phyloP scores from a whole-genome alignment of 352 stramenopile genomes.

The Phytophthora tentaculata region DNA sequence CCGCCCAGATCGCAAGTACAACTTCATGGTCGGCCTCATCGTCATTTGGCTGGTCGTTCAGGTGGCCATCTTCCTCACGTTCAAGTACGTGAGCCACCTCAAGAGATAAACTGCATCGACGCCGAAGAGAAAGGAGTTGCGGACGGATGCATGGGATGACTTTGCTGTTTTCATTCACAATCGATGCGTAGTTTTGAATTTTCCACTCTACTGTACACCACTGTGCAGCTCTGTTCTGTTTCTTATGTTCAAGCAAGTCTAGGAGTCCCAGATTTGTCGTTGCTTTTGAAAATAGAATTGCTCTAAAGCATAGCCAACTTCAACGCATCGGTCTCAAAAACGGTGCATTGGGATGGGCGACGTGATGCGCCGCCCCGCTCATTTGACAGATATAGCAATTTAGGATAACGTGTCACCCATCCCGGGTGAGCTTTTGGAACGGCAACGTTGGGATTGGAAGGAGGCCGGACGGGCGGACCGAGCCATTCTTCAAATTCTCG shows the following conservation, averaged over 20 bases:
- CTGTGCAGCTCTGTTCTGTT: too few species aligned
- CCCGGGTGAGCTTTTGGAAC: neutral
- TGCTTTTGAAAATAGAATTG: too few species aligned
- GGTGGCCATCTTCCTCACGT: conserved; percentile 46
- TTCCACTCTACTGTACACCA: too few species aligned
- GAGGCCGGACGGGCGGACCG: too few species aligned
- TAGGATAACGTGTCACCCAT: neutral
- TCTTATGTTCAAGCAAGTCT: too few species aligned
- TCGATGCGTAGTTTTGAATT: too few species aligned
- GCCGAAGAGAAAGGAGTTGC: too few species aligned
- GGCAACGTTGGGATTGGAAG: too few species aligned
- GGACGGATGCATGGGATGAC: too few species aligned
- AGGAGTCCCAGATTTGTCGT: too few species aligned
- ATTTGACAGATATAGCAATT: neutral
- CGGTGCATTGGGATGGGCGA: neutral
- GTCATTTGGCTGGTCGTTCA: conserved; percentile 69
- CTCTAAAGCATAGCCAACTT: too few species aligned
- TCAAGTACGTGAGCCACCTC: conserved; percentile 75
- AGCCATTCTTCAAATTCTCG: conserved; percentile 17
- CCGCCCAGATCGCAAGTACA: conserved; percentile 48
- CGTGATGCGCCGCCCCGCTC: neutral
- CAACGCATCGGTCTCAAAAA: neutral
- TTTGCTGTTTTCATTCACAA: too few species aligned
- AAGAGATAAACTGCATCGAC: conserved; percentile 45
- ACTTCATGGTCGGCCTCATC: conserved; percentile 52